Conservation (phyloP, 148 eudicot species). For the Heliosperma pusillum region DNA sequence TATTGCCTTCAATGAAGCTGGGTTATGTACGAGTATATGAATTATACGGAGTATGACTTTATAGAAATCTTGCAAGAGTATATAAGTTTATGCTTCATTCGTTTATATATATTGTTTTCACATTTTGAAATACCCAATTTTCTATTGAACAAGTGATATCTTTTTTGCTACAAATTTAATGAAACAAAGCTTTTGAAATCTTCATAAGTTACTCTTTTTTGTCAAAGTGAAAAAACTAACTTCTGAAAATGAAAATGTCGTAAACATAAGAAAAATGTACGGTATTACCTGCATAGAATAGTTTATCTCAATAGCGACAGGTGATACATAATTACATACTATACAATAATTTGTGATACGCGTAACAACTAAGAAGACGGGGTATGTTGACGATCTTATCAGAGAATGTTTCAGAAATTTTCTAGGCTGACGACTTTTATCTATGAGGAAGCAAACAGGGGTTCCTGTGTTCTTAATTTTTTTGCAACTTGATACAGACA, state of each 20-base stretch:
- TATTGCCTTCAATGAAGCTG: not conserved
- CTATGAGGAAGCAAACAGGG: not conserved
- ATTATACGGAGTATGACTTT: not conserved
- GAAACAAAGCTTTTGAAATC: too few species aligned
- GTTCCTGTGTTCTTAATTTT: not conserved
- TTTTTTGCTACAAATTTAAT: too few species aligned
- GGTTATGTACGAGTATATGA: not conserved
- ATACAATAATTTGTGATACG: too few species aligned
- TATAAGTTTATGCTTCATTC: not conserved
- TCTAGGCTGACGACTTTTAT: slow-evolving; percentile 12
- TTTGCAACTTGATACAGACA: not conserved
- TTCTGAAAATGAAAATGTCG: too few species aligned
- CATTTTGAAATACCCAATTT: not conserved
- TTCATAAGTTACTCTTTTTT: too few species aligned
- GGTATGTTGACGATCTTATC: not conserved
- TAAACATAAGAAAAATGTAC: too few species aligned
- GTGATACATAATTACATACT: not conserved
- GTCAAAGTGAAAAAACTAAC: too few species aligned
- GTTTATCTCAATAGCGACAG: too few species aligned
- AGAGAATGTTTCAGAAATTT: slow-evolving; percentile 17
- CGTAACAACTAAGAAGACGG: too few species aligned
- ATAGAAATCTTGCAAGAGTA: not conserved
- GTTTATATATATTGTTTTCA: not conserved
- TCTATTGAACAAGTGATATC: too few species aligned
- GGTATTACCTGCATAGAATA: too few species aligned